Evolutionary conservation across 1,284 basidiomycete species (phyloP).

Genomic region (Chondrostereum purpureum): DNA sequence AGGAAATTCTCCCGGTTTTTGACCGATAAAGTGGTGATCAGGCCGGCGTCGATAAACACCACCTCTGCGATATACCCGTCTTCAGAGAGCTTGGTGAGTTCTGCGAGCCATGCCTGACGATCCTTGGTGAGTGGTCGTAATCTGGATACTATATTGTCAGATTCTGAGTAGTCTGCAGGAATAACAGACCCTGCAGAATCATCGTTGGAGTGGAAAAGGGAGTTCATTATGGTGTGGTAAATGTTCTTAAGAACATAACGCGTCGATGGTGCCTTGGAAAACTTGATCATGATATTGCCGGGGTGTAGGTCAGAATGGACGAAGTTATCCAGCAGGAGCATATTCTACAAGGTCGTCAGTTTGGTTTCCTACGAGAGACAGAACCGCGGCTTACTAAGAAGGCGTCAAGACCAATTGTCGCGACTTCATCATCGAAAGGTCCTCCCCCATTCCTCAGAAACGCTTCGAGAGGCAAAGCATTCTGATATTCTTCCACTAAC

Average conservation of each 20-base stretch:
- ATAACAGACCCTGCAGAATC: conserved; percentile 26
- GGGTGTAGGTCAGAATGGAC: conserved; percentile 94
- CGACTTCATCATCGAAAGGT: conserved; percentile 84
- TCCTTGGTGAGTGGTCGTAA: conserved; percentile 55
- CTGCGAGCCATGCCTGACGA: conserved; percentile 64
- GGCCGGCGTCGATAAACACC: conserved; percentile 93
- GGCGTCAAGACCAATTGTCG: conserved; percentile 90
- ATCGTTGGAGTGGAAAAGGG: conserved; percentile 30
- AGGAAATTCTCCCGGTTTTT: conserved; percentile 89
- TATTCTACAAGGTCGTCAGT: conserved; percentile 60
- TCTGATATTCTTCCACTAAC: conserved; percentile 89
- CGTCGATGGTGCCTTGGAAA: conserved; percentile 74
- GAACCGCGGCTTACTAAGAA: conserved; percentile 66
- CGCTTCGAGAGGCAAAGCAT: conserved; percentile 85
- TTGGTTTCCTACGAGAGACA: too few relatives aligned
- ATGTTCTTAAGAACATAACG: conserved; percentile 52
- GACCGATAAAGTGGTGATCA: conserved; percentile 82
- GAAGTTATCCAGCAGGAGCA: conserved; percentile 98
- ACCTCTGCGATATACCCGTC: conserved; percentile 90
- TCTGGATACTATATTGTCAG: conserved; percentile 63
- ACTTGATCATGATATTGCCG: conserved; percentile 97
- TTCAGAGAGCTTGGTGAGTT: conserved; percentile 57
- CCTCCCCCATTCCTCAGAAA: conserved; percentile 90
- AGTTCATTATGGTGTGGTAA: conserved; percentile 31
- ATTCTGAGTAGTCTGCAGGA: conserved; percentile 36